Conservation (phyloP, 441 rosid genomes). For the Euphorbia celastroides region DNA sequence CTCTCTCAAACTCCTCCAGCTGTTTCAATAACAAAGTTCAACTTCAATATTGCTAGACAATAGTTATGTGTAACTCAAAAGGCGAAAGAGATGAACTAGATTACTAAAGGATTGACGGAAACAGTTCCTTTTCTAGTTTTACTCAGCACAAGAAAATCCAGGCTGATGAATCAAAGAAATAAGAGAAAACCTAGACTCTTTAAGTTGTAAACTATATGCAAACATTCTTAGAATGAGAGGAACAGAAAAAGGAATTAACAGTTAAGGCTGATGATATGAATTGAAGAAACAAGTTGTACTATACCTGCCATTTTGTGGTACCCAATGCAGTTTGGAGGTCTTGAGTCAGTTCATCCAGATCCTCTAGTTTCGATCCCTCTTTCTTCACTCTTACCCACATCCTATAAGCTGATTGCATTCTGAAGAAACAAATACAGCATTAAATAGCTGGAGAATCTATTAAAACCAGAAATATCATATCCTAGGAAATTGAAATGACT, state of each 20-base stretch:
- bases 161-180: too few relatives aligned
- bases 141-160: too few relatives aligned
- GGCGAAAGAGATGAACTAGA: conserved; percentile 3
- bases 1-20: conserved; percentile 90
- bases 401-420: conserved; percentile 79
- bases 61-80: not conserved
- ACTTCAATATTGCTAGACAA: not conserved
- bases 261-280: not conserved
- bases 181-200: too few relatives aligned
- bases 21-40: conserved; percentile 26
- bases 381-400: conserved; percentile 59
- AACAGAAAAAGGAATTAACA: not conserved
- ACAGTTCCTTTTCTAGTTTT: not conserved
- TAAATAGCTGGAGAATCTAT: not conserved
- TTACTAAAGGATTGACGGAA: conserved; percentile 2
- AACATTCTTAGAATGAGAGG: too few relatives aligned
- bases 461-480: not conserved
- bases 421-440: conserved; percentile 24
- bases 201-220: too few relatives aligned
- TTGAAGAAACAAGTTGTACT: conserved; percentile 26
- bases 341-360: conserved; percentile 46
- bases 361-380: conserved; percentile 27
- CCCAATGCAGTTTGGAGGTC: conserved; percentile 81
- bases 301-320: conserved; percentile 93
- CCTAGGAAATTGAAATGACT: not conserved